These are phyloP conservation scores for Tetrahymena thermophila DNA, from an alignment of 73 alveolate species.

Conservation along the genomic window DNA sequence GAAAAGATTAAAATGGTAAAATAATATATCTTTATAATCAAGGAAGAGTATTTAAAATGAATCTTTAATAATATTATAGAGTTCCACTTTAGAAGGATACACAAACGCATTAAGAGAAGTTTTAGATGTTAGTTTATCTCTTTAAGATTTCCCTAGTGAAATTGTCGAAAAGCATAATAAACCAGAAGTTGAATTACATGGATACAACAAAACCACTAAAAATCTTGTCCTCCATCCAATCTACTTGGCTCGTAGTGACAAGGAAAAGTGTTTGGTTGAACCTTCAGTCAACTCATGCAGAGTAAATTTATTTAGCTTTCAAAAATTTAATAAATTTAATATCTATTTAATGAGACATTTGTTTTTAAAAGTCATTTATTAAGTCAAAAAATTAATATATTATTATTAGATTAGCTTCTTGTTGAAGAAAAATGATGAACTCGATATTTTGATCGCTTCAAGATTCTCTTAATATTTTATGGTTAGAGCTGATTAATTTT, in stretches of 20 bases:
- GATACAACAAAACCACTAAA: neutral
- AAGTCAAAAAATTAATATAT: neutral
- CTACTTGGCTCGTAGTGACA: conserved; percentile 65
- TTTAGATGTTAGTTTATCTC: neutral
- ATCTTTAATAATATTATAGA: neutral
- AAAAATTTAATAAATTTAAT: neutral
- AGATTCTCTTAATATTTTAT: conserved; percentile 54
- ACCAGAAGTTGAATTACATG: neutral
- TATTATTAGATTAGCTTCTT: conserved; percentile 15
- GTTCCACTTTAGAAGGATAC: neutral
- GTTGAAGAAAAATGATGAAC: conserved; percentile 58
- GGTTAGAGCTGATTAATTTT: conserved; percentile 61
- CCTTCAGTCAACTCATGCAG: conserved; percentile 65
- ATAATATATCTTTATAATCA: neutral
- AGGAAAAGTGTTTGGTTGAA: conserved; percentile 71
- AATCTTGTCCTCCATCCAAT: conserved; percentile 47
- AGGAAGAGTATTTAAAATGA: neutral
- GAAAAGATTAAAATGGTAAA: neutral
- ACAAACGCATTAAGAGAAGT: neutral
- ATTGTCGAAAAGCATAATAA: neutral
- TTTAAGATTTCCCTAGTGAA: neutral
- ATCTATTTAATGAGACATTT: neutral
- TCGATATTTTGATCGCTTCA: conserved; percentile 49
- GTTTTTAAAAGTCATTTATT: neutral
- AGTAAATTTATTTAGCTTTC: neutral